These are phyloP conservation scores for Holtermanniella nyarrowii DNA, from an alignment of 768 basidiomycete species.

Conservation along the genomic window DNA sequence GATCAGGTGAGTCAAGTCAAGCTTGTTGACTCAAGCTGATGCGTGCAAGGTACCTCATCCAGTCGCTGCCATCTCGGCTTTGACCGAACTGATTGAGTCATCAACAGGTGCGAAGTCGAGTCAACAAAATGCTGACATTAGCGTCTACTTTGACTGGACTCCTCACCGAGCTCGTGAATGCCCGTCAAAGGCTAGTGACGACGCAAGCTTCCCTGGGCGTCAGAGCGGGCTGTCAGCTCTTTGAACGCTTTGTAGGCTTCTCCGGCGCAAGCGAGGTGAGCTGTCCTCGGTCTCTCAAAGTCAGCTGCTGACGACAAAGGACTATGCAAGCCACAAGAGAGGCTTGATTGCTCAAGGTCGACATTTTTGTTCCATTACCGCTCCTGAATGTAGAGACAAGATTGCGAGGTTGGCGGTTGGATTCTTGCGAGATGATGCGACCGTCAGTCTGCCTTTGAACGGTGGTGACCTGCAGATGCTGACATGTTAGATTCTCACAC, in stretches of 20 bases:
- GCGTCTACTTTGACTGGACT: constrained; percentile 36
- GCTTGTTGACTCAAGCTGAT: constrained; percentile 47
- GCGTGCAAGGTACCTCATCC: constrained; percentile 50
- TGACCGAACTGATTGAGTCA: constrained; percentile 68
- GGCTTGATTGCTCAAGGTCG: constrained; percentile 73
- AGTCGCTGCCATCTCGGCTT: constrained; percentile 74
- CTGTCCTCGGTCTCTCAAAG: background rate
- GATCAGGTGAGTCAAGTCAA: constrained; percentile 50
- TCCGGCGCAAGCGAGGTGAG: constrained; percentile 33
- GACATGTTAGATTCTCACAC: constrained; percentile 72
- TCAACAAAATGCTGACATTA: constrained; percentile 3
- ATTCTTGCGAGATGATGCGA: constrained; percentile 84
- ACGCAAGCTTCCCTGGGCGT: constrained; percentile 38
- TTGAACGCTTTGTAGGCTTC: constrained; percentile 38
- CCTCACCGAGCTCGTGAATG: constrained; percentile 66
- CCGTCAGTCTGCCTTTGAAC: constrained; percentile 42
- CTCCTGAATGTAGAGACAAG: constrained; percentile 73
- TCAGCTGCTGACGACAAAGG: constrained; percentile 45
- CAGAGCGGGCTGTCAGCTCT: constrained; percentile 40
- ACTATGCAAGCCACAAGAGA: constrained; percentile 70
- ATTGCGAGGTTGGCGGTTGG: constrained; percentile 80
- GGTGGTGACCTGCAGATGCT: background rate
- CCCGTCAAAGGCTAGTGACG: constrained; percentile 53
- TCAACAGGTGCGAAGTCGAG: constrained; percentile 54
- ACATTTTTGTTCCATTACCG: constrained; percentile 59